phyloP scores from a whole-genome alignment of 345 rosid genomes.

The Carallia pectinifolia region DNA sequence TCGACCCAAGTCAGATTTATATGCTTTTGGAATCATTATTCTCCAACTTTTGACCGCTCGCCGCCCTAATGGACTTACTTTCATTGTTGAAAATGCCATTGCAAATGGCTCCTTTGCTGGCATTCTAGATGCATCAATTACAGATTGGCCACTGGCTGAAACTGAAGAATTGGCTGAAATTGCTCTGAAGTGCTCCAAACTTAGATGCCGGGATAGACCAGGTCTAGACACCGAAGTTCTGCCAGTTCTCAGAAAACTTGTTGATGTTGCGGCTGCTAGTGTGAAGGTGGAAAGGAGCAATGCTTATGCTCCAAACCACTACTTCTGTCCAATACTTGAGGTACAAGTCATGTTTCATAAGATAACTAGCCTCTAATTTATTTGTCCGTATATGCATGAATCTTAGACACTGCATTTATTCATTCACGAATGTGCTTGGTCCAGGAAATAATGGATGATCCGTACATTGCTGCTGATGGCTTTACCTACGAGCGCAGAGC shows the following conservation, averaged over 20 bases:
- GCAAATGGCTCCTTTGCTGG: slow-evolving; percentile 48
- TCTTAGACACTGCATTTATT: not conserved
- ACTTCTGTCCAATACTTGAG: slow-evolving; percentile 83
- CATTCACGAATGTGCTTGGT: slow-evolving; percentile 11
- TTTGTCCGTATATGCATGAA: not conserved
- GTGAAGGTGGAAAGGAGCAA: slow-evolving; percentile 45
- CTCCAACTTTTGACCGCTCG: slow-evolving; percentile 66
- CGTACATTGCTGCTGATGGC: slow-evolving; percentile 85
- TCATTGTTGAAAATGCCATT: slow-evolving; percentile 58
- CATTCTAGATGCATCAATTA: slow-evolving; percentile 57
- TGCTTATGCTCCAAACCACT: slow-evolving; percentile 55
- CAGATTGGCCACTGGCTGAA: slow-evolving; percentile 76
- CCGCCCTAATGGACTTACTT: slow-evolving; percentile 62
- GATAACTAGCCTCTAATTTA: not conserved
- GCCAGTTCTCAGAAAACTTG: slow-evolving; percentile 65
- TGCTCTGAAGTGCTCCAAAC: slow-evolving; percentile 66
- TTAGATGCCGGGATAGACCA: slow-evolving; percentile 88
- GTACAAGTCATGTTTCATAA: slow-evolving; percentile 30
- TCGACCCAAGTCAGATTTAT: slow-evolving; percentile 87
- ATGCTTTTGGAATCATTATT: slow-evolving; percentile 70
- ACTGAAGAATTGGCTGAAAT: slow-evolving; percentile 60
- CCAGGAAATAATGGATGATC: slow-evolving; percentile 89
- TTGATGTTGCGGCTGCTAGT: slow-evolving; percentile 52
- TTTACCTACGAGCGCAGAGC: slow-evolving; percentile 77
- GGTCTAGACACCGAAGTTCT: slow-evolving; percentile 74